phyloP scores from a whole-genome alignment of 2,329 filamentous ascomycete genomes.

The Pseudogymnoascus pannorum region DNA sequence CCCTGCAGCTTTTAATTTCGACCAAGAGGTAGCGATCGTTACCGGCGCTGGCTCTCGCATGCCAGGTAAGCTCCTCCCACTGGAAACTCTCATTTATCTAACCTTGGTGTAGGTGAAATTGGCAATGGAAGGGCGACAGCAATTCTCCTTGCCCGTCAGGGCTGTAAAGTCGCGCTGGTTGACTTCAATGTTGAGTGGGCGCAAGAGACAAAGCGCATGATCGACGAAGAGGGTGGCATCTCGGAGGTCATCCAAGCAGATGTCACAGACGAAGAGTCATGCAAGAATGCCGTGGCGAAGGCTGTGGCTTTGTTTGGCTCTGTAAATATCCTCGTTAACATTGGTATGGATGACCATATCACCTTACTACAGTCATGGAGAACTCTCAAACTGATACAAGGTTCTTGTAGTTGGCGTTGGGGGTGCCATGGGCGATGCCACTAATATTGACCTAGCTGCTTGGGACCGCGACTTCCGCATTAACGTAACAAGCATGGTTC shows the following conservation, averaged over 20 bases:
- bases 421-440: conserved; percentile 50
- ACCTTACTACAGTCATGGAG: neutral
- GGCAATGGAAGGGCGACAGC: conserved; percentile 53
- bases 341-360: conserved; percentile 40
- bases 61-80: neutral
- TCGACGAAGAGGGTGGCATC: conserved; percentile 30
- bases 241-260: conserved; percentile 42
- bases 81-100: neutral
- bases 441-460: conserved; percentile 49
- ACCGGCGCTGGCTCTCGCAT: conserved; percentile 47
- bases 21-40: conserved; percentile 40
- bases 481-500: conserved; percentile 58
- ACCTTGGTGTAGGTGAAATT: conserved; percentile 42
- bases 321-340: conserved; percentile 57
- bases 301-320: conserved; percentile 44
- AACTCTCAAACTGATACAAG: conserved; percentile 27
- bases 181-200: conserved; percentile 46
- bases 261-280: conserved; percentile 49
- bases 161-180: conserved; percentile 49
- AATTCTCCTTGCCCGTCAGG: conserved; percentile 52
- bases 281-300: conserved; percentile 32
- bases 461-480: conserved; percentile 51
- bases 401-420: conserved; percentile 30
- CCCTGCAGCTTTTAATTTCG: neutral
- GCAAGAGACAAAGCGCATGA: conserved; percentile 34